Percentiles rank a stretch among this genome's conserved stretches.
phyloP scores from a whole-genome alignment of 495 filamentous ascomycete genomes.

The Penicillium roqueforti region DNA sequence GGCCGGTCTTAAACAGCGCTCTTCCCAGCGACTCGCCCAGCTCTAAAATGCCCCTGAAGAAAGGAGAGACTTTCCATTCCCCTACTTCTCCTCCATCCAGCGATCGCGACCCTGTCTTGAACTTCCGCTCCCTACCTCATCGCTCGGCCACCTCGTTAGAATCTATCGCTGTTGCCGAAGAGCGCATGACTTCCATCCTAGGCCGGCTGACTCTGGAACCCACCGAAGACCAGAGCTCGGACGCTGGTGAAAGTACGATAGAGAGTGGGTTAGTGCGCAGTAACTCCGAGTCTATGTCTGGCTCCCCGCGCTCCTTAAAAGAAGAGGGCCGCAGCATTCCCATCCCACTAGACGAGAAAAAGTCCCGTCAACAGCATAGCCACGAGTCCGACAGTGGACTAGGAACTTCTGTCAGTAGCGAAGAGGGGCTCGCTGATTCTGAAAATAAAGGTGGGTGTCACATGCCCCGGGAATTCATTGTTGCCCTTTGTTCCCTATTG shows the following conservation, averaged over 20 bases:
- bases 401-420: slow-evolving; percentile 50
- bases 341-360: slow-evolving; percentile 11
- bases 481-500: neutral
- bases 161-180: slow-evolving; percentile 44
- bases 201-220: slow-evolving; percentile 39
- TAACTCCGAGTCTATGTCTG: neutral
- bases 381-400: slow-evolving; percentile 52
- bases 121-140: slow-evolving; percentile 44
- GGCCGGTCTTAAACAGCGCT: slow-evolving; percentile 28
- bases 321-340: neutral
- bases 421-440: slow-evolving; percentile 21
- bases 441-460: slow-evolving; percentile 19
- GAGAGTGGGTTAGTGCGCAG: neutral
- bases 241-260: neutral
- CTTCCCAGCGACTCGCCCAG: slow-evolving; percentile 25
- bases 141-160: slow-evolving; percentile 50
- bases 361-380: slow-evolving; percentile 25
- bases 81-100: slow-evolving; percentile 37
- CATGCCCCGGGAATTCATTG: neutral
- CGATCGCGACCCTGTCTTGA: slow-evolving; percentile 41
- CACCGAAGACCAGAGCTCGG: slow-evolving; percentile 17
- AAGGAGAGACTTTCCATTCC: slow-evolving; percentile 51
- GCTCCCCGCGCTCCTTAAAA: neutral
- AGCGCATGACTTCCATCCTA: slow-evolving; percentile 47
- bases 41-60: slow-evolving; percentile 36